Conservation (phyloP, 2,329 filamentous ascomycete species). For the Cadophora gregata region DNA sequence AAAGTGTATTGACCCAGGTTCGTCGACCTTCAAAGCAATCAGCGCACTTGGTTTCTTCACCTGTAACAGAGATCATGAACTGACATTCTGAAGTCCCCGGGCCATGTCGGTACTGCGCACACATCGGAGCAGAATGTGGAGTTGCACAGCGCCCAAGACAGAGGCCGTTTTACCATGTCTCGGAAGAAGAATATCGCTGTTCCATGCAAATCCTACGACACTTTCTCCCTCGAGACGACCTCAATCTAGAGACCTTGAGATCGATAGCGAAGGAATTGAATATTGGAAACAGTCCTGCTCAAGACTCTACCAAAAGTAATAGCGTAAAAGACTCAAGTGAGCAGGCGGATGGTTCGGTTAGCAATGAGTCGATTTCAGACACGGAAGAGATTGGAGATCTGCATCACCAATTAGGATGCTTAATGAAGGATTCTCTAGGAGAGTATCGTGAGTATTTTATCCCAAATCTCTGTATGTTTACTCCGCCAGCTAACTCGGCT, state of each 20-base stretch:
- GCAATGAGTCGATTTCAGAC: conserved; percentile 22
- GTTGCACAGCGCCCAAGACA: conserved; percentile 28
- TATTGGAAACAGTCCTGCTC: conserved; percentile 18
- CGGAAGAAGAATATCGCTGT: conserved; percentile 35
- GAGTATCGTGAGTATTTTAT: conserved; percentile 30
- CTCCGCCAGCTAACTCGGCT: background rate
- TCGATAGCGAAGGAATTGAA: conserved; percentile 28
- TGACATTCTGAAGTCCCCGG: conserved; percentile 26
- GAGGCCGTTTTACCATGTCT: conserved; percentile 35
- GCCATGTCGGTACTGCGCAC: conserved; percentile 34
- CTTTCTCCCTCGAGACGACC: conserved; percentile 30
- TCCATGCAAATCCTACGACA: conserved; percentile 32
- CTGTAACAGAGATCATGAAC: background rate
- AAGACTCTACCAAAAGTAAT: background rate
- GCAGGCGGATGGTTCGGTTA: conserved; percentile 6
- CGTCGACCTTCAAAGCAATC: background rate
- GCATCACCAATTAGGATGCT: conserved; percentile 33
- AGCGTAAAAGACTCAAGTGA: conserved; percentile 11
- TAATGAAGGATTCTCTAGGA: conserved; percentile 34
- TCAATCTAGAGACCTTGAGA: conserved; percentile 27
- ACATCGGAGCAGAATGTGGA: conserved; percentile 32
- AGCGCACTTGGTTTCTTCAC: background rate
- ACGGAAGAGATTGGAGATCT: conserved; percentile 32
- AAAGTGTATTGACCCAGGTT: conserved; percentile 33
- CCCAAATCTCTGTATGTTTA: too few relatives aligned